A percentile compares a stretch with the other conserved stretches of the same genome.
Conservation (phyloP, 768 basidiomycete species). For the Pholiota molesta region DNA sequence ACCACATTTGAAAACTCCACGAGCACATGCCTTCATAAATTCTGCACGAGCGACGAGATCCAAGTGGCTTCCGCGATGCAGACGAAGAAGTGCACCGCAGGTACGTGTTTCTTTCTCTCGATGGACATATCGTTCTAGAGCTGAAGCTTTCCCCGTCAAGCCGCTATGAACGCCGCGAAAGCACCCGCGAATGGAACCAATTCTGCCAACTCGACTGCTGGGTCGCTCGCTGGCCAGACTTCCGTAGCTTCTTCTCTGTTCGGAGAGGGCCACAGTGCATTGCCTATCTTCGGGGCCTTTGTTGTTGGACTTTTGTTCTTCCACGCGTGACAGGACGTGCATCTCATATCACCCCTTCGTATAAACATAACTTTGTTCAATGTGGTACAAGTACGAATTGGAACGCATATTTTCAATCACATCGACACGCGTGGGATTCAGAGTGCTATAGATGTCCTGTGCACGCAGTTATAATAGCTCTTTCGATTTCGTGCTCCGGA, state of each 20-base stretch:
- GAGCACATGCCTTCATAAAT: not conserved
- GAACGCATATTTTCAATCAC: not conserved
- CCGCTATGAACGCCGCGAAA: not conserved
- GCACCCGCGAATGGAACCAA: not conserved
- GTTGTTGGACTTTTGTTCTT: slow-evolving; percentile 1
- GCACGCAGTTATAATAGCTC: not conserved
- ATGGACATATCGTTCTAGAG: not conserved
- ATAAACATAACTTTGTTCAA: not conserved
- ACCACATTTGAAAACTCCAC: not conserved
- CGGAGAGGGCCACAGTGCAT: not conserved
- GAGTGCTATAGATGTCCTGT: not conserved
- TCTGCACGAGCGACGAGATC: not conserved
- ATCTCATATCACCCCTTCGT: not conserved
- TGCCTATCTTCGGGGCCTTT: not conserved
- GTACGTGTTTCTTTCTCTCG: not conserved
- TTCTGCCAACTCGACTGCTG: not conserved
- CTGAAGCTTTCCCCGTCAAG: not conserved
- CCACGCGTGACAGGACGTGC: not conserved
- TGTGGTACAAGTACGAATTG: not conserved
- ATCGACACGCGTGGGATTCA: not conserved
- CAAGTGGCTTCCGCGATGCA: not conserved
- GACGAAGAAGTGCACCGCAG: not conserved
- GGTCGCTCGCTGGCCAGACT: not conserved
- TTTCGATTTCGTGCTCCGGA: not conserved
- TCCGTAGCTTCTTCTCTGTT: not conserved